Conservation (phyloP, 164 flowering plant species). For the Protea cynaroides region DNA sequence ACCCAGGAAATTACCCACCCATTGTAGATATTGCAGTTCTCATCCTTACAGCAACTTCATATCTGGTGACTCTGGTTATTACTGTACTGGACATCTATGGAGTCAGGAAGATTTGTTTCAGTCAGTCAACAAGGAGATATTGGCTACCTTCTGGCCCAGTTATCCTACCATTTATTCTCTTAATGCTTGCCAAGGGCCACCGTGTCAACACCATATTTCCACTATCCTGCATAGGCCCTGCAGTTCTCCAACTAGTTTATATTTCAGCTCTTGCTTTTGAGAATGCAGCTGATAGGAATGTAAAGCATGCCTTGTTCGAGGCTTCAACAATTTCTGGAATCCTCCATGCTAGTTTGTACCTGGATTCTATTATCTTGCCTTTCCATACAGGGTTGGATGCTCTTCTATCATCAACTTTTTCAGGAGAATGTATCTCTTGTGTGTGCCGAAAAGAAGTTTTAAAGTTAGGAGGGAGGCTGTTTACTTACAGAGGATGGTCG, state of each 20-base stretch:
- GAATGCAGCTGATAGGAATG: conserved; percentile 14
- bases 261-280: conserved; percentile 44
- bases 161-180: conserved; percentile 35
- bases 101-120: conserved; percentile 2
- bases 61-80: conserved; percentile 22
- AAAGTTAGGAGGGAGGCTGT: conserved; percentile 37
- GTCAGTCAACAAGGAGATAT: conserved; percentile 16
- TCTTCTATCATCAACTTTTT: conserved; percentile 30
- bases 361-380: conserved; percentile 45
- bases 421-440: conserved; percentile 48
- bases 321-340: conserved; percentile 45
- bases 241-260: conserved; percentile 37
- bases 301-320: conserved; percentile 29
- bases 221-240: conserved; percentile 32
- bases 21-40: conserved; percentile 25
- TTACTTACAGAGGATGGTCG: conserved; percentile 41
- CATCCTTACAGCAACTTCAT: conserved; percentile 24
- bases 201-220: conserved; percentile 39
- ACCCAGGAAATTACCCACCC: conserved; percentile 35
- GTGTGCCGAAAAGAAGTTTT: conserved; percentile 39
- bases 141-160: conserved; percentile 55
- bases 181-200: conserved; percentile 41
- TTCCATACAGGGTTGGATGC: conserved; percentile 55
- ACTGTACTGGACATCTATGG: conserved; percentile 15
- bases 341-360: conserved; percentile 39